Conservation (phyloP, 2,329 filamentous ascomycete species). For the Leptographium wingfieldii region DNA sequence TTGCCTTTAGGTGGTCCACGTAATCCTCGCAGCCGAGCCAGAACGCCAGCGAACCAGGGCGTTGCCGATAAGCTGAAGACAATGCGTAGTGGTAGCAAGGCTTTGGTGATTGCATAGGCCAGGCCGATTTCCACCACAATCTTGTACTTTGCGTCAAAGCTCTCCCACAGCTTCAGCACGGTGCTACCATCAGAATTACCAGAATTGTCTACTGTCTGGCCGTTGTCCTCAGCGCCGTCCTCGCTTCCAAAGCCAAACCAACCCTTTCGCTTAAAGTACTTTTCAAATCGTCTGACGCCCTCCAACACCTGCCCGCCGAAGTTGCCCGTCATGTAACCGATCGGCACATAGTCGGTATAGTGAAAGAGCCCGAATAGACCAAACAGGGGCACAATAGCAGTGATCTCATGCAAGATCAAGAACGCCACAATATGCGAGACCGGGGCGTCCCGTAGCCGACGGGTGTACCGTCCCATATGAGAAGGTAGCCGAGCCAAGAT, state of each 20-base stretch:
- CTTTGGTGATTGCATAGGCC: constrained; percentile 85
- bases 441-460: constrained; percentile 61
- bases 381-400: constrained; percentile 68
- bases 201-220: not conserved
- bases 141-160: constrained; percentile 34
- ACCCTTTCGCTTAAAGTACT: constrained; percentile 64
- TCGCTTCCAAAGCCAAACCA: constrained; percentile 56
- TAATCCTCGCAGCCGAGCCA: constrained; percentile 29
- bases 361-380: constrained; percentile 68
- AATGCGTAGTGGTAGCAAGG: constrained; percentile 64
- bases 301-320: constrained; percentile 41
- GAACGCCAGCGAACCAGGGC: constrained; percentile 72
- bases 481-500: constrained; percentile 46
- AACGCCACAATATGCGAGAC: constrained; percentile 77
- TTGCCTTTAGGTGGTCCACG: not conserved
- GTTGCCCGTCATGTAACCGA: constrained; percentile 34
- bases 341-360: constrained; percentile 61
- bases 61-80: constrained; percentile 74
- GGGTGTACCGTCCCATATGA: constrained; percentile 57
- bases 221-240: constrained; percentile 20
- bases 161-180: constrained; percentile 24
- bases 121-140: constrained; percentile 63
- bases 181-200: constrained; percentile 12
- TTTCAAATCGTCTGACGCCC: constrained; percentile 61
- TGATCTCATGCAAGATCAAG: constrained; percentile 81